Evolutionary conservation across 2,329 filamentous ascomycete genomes (phyloP), one percentile per base, ranked within the genome.

Genomic region (Fusarium lyarnte): DNA sequence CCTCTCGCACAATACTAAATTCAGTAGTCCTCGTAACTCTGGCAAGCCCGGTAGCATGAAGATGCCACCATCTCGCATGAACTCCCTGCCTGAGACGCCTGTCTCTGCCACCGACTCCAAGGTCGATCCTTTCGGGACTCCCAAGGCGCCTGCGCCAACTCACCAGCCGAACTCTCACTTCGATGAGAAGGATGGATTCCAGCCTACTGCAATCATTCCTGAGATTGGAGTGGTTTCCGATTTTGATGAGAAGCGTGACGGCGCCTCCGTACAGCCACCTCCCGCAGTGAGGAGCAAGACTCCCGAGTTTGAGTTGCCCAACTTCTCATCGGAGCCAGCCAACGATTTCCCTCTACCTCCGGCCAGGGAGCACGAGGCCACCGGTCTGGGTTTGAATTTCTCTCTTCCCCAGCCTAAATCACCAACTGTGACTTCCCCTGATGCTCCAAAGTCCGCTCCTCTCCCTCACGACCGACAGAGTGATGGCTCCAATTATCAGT

Each of bases 1-100:
- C n/a, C 83, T 85, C 6, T 87, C 87, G 1, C 76, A 84, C 45
- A 85, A 86, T 77, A 86, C 85, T 23, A 81, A 81, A 58, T 83
- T 82, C 6, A 83, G 77, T 74, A 82, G 78, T 70, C 84, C 81
- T 65, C 79, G 76, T 41, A 74, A 72, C 54, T 83, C 80, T 13
- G 71, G 69, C 60, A 73, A 69, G 63, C 79, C 77, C 39, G 77
- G 68, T 58, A 74, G 63, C 46, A 73, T 67, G 76, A 78, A 77
- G 78, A 75, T 72, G 70, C 77, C 79, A 10, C 80, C 78, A 11
- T 74, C 78, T 46, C 80, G 80, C 47, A 76, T 76, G 61, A 86
- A 85, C 69, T 88, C 87, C 1, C 74, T 86, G 23, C 84, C 85
- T 23, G 82, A 82, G 72, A 84, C 82, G 31, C 80, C 82, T 42